Base-by-base conservation (phyloP, 192 early-diverging fungal genomes). In the Phlyctochytrium arcticum region DNA sequence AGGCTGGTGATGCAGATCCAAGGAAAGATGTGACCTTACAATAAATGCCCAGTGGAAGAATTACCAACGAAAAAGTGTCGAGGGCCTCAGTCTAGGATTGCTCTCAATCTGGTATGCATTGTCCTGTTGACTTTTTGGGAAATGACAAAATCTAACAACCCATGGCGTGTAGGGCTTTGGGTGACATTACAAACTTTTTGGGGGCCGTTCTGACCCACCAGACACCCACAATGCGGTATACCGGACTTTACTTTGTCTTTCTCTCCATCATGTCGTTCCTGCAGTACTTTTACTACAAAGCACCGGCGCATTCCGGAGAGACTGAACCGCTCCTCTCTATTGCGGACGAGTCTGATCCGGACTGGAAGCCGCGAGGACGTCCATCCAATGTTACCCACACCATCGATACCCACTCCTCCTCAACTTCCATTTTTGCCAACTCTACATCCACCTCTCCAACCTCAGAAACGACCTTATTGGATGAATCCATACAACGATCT, bases 121-220 rank as follows among this genome's bases (percentile, higher is more conserved):
- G 56, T 53, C 19, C 47, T 63, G 10, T 19, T 3, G 23, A 34
- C 4, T 26, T 37, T 64, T 72, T 62, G 32, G 27, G 9, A 21
- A 21, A 9, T 8, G n/a, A 27, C 21, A 6, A 27, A 5, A 8
- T 23, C 7, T 31, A 23, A 24, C 27, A 7, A 24, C n/a, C 9
- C 12, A 3, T 24, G 5, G 21, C 26, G 0, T 71, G 21, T 44
- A 44, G 39, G 39, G 46, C 50, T 4, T 9, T 68, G 8, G 66
- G 60, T 26, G 74, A 76, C 54, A 7, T 67, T 21, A 56, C 60
- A 15, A 76, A 76, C 35, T 63, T 70, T 15, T 6, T 70, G 9
- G 81, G 78, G 34, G 65, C 81, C 17, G 32, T 79, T 29, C 57
- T 81, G 34, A 79, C 81, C n/a, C 63, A 74, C 17, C 81, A 83